A percentile compares a stretch with the other conserved stretches of the same genome.
These are phyloP conservation scores for Digitaria exilis DNA, from an alignment of 202 grass and related monocot species.

Conservation along the genomic window DNA sequence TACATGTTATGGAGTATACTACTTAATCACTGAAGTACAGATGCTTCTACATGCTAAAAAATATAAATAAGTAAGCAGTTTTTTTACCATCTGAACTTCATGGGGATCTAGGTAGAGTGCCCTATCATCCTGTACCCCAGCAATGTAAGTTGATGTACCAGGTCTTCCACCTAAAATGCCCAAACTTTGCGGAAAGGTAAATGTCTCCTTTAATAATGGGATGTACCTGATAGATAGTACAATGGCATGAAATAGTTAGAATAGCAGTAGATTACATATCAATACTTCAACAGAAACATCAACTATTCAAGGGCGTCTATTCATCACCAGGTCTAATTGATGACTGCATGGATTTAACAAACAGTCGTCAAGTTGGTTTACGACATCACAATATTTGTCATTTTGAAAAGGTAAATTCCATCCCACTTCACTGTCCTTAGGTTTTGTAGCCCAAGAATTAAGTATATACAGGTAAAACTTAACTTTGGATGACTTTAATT, in stretches of 20 bases:
- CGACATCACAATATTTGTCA: neutral
- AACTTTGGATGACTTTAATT: slow-evolving; percentile 2
- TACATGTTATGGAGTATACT: neutral
- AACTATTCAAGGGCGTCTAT: neutral
- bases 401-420: neutral
- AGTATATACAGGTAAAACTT: neutral
- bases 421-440: neutral
- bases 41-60: slow-evolving; percentile 6
- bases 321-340: slow-evolving; percentile 14
- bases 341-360: neutral
- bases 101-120: slow-evolving; percentile 92
- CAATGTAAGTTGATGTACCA: slow-evolving; percentile 88
- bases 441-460: neutral
- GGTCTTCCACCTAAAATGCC: slow-evolving; percentile 98
- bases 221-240: slow-evolving; percentile 69
- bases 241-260: slow-evolving; percentile 8
- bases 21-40: neutral
- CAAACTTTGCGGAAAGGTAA: slow-evolving; percentile 93
- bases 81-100: slow-evolving; percentile 81
- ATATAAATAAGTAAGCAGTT: slow-evolving; percentile 11
- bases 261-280: neutral
- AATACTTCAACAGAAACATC: slow-evolving; percentile 17
- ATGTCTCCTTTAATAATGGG: slow-evolving; percentile 85
- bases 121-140: slow-evolving; percentile 87
- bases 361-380: neutral